A percentile compares a stretch with the other conserved stretches of the same genome.
These are phyloP conservation scores for Psilocybe tampanensis DNA, from an alignment of 768 basidiomycete genomes.

Conservation along the genomic window DNA sequence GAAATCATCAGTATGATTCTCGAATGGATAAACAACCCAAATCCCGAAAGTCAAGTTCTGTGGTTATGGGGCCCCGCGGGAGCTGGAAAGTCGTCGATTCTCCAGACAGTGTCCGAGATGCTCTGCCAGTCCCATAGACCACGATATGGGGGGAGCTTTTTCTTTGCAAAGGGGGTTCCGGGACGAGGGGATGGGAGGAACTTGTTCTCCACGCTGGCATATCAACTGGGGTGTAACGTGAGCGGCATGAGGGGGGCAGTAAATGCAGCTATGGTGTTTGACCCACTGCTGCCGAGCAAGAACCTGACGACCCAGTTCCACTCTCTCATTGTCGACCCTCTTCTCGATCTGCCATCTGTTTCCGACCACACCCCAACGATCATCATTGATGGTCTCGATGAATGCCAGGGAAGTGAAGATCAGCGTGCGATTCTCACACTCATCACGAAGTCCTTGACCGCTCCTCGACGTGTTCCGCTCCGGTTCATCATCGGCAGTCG, in stretches of 20 bases:
- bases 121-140: not conserved
- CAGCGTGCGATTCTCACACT: not conserved
- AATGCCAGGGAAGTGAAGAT: not conserved
- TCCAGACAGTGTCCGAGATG: not conserved
- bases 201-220: slow-evolving; percentile 7
- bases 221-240: slow-evolving; percentile 2
- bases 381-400: slow-evolving; percentile 2
- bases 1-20: not conserved
- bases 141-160: slow-evolving; percentile 5
- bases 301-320: not conserved
- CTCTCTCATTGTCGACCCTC: not conserved
- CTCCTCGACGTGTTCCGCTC: not conserved
- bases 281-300: not conserved
- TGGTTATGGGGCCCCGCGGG: not conserved
- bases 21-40: not conserved
- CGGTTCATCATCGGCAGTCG: slow-evolving; percentile 4
- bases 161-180: slow-evolving; percentile 2
- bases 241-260: not conserved
- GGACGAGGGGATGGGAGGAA: not conserved
- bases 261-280: not conserved
- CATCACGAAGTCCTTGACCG: not conserved
- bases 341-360: not conserved
- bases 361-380: not conserved
- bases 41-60: not conserved
- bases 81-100: not conserved